Conservation (phyloP, 2,329 filamentous ascomycete genomes). For the Cladophialophora immunda region DNA sequence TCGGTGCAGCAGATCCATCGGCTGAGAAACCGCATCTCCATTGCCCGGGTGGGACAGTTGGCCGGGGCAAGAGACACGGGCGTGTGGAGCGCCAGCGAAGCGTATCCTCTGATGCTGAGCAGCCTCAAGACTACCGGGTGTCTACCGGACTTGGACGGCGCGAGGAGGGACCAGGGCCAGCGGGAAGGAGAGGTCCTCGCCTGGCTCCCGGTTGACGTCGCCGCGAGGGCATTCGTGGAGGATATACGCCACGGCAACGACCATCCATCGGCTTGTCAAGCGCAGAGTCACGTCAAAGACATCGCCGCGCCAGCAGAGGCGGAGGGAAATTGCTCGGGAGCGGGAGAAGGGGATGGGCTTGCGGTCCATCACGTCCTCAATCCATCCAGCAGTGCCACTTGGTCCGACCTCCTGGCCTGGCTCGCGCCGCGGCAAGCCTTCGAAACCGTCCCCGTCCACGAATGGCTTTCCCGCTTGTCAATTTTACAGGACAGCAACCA, state of each 20-base stretch:
- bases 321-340: not conserved
- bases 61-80: conserved; percentile 59
- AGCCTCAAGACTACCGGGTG: conserved; percentile 54
- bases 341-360: not conserved
- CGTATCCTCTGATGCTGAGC: conserved; percentile 61
- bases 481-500: conserved; percentile 37
- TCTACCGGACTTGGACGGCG: conserved; percentile 52
- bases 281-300: not conserved
- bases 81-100: conserved; percentile 62
- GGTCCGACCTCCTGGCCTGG: conserved; percentile 26
- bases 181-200: conserved; percentile 48
- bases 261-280: not conserved
- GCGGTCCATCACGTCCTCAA: conserved; percentile 61
- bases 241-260: conserved; percentile 3
- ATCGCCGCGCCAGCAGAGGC: not conserved
- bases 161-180: not conserved
- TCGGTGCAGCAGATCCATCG: conserved; percentile 44
- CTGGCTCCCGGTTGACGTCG: conserved; percentile 57
- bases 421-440: conserved; percentile 15
- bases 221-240: conserved; percentile 49
- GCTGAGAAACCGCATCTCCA: conserved; percentile 47
- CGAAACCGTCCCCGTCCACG: conserved; percentile 52
- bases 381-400: conserved; percentile 44
- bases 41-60: conserved; percentile 62
- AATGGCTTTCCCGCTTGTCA: conserved; percentile 56